A percentile compares a stretch with the other conserved stretches of the same genome.
Conservation (phyloP, 768 basidiomycete genomes). For the Russula foetens region DNA sequence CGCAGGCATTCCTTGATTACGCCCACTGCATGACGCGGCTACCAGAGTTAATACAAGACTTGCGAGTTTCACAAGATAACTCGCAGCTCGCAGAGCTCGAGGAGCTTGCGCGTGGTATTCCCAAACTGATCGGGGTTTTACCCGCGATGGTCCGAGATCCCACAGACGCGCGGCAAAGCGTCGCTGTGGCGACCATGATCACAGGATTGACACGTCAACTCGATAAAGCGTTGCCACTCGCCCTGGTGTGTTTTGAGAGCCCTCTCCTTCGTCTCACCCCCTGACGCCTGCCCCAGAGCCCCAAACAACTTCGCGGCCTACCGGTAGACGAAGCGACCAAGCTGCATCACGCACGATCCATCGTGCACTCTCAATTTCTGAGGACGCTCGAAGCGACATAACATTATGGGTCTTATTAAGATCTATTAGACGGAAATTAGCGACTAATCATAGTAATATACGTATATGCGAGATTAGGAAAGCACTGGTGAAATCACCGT, state of each 20-base stretch:
- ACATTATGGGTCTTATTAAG: background rate
- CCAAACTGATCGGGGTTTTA: constrained; percentile 56
- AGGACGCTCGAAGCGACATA: constrained; percentile 14
- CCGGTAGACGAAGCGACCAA: constrained; percentile 15
- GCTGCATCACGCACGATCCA: constrained; percentile 13
- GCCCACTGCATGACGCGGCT: constrained; percentile 53
- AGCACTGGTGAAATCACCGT: background rate
- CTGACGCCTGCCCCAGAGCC: constrained; percentile 3
- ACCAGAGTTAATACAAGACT: constrained; percentile 39
- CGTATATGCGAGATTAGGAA: too few relatives aligned
- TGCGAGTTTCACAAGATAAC: constrained; percentile 21
- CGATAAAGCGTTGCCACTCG: constrained; percentile 51
- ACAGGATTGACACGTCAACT: constrained; percentile 49
- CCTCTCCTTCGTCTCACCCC: background rate
- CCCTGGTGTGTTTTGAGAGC: constrained; percentile 43
- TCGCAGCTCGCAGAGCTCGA: constrained; percentile 52
- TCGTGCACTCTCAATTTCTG: constrained; percentile 14
- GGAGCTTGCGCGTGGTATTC: constrained; percentile 48
- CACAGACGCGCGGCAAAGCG: constrained; percentile 54
- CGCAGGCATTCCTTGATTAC: constrained; percentile 66
- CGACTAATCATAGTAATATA: too few relatives aligned
- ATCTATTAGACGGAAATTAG: background rate
- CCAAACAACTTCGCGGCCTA: constrained; percentile 12
- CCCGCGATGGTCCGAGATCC: constrained; percentile 58
- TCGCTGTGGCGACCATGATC: constrained; percentile 68